Percentiles rank a stretch among this genome's conserved stretches.
Evolutionary conservation across 208 protist genomes (phyloP).

Genomic region (Leishmania lainsoni): DNA sequence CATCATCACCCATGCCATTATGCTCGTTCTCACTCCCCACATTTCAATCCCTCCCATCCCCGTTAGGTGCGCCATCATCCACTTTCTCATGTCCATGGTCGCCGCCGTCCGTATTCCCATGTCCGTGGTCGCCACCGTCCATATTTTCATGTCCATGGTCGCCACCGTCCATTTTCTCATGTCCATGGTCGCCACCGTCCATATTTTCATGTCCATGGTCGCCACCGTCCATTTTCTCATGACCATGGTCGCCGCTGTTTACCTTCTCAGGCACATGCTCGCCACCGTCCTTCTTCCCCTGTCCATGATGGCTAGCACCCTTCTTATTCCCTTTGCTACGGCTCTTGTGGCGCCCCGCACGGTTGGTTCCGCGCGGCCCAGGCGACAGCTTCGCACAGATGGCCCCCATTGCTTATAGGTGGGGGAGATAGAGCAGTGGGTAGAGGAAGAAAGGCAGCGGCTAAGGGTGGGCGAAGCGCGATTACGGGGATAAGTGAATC

Average conservation of each 20-base stretch:
- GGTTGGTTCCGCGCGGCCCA: background rate
- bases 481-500: background rate
- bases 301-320: no score
- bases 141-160: background rate
- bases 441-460: background rate
- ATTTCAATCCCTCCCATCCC: no score
- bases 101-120: background rate
- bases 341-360: no score
- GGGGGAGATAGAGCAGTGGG: background rate
- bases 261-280: no score
- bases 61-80: no score
- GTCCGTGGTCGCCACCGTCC: background rate
- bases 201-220: background rate
- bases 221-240: background rate
- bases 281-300: no score
- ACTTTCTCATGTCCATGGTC: background rate
- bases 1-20: background rate
- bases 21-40: background rate
- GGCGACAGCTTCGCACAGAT: background rate
- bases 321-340: no score
- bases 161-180: background rate
- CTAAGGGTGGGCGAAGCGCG: background rate
- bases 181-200: background rate
- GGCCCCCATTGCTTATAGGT: background rate
- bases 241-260: background rate